Evolutionary conservation across 257 asterid genomes (phyloP).

Genomic region (Osmanthus fragrans): DNA sequence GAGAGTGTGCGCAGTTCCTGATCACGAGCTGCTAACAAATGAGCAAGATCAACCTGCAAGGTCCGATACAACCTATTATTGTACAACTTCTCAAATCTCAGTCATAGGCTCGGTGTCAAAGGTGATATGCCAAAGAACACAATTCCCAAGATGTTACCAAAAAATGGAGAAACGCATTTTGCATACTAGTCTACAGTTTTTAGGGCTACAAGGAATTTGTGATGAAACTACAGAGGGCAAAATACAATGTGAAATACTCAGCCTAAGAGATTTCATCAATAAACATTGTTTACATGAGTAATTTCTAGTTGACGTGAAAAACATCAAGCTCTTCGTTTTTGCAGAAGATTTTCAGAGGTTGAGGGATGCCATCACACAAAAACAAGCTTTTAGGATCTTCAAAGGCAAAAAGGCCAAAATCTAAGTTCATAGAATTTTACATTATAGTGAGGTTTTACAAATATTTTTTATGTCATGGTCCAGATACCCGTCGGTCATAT

Average conservation of each 20-base stretch:
- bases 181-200: neutral
- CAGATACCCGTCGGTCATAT: neutral
- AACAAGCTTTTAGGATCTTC: neutral
- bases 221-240: conserved; percentile 4
- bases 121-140: conserved; percentile 6
- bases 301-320: conserved; percentile 3
- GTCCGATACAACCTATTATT: conserved; percentile 21
- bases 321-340: conserved; percentile 6
- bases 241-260: neutral
- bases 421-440: neutral
- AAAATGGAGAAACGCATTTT: conserved; percentile 8
- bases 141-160: neutral
- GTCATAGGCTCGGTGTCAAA: conserved; percentile 13
- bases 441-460: neutral
- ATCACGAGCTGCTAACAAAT: conserved; percentile 90
- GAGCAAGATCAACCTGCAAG: conserved; percentile 94
- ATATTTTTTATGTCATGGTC: neutral
- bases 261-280: neutral
- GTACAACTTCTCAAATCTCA: conserved; percentile 22
- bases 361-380: neutral
- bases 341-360: neutral
- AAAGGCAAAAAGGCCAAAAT: neutral
- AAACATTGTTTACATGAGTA: neutral
- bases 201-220: conserved; percentile 4
- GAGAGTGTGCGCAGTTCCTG: conserved; percentile 94